These are phyloP conservation scores for Logfia minima DNA, from an alignment of 129 eudicot genomes.

Conservation along the genomic window DNA sequence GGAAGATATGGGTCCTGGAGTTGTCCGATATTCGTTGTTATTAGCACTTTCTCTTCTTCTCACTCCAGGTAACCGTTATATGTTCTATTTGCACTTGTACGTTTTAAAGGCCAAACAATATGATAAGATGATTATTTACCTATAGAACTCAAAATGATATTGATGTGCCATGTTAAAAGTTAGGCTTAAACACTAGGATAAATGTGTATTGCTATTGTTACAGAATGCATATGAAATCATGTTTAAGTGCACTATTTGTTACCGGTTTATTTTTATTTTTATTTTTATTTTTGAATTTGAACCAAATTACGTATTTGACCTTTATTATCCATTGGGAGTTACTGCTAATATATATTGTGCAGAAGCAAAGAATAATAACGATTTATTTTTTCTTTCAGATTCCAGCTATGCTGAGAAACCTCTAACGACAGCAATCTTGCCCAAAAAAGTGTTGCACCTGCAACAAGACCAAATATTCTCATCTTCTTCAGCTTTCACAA, in stretches of 20 bases:
- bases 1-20: slow-evolving; percentile 45
- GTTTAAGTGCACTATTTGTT: neutral
- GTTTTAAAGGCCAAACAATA: neutral
- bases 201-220: neutral
- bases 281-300: neutral
- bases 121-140: neutral
- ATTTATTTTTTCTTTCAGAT: slow-evolving; percentile 43
- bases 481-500: slow-evolving; percentile 6
- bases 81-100: neutral
- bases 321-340: neutral
- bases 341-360: neutral
- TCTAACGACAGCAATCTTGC: slow-evolving; percentile 41
- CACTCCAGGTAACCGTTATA: slow-evolving; percentile 43
- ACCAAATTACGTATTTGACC: neutral
- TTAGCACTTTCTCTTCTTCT: slow-evolving; percentile 44
- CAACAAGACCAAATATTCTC: slow-evolving; percentile 30
- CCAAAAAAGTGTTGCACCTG: slow-evolving; percentile 30
- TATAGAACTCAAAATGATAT: neutral
- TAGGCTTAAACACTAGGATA: neutral
- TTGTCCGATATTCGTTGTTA: slow-evolving; percentile 30
- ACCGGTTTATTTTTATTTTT: too few species aligned
- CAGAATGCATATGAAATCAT: neutral
- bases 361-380: slow-evolving; percentile 32
- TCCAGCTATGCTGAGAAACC: slow-evolving; percentile 45
- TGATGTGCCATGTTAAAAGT: neutral